phyloP scores from a whole-genome alignment of 176 grass and related monocot species.

The Areca catechu region DNA sequence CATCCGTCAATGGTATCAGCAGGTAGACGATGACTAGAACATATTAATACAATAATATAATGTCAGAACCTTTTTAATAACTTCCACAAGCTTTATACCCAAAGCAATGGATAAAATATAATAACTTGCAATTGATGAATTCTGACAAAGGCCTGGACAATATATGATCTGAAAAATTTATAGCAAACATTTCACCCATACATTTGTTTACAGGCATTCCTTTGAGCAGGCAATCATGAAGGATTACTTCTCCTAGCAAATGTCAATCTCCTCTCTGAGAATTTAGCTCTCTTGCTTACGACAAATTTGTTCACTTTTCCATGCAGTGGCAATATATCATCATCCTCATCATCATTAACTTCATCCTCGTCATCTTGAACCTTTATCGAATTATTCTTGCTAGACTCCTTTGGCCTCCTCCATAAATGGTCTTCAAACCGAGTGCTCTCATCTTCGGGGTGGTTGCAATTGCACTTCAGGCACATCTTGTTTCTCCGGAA shows the following conservation, averaged over 20 bases:
- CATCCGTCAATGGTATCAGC: too few species aligned
- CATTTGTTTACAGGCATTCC: too few species aligned
- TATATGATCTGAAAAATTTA: too few species aligned
- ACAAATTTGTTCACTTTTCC: conserved; percentile 21
- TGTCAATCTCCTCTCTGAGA: conserved; percentile 30
- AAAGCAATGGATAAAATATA: too few species aligned
- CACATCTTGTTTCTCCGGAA: conserved; percentile 46
- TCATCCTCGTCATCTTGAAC: conserved; percentile 8
- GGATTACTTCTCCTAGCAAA: conserved; percentile 6
- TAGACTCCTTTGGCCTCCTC: conserved; percentile 14
- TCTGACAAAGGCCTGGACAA: too few species aligned
- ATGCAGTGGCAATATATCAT: conserved; percentile 15
- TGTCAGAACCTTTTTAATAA: too few species aligned
- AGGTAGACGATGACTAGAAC: too few species aligned
- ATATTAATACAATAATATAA: too few species aligned
- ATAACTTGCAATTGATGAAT: too few species aligned
- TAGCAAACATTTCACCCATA: too few species aligned
- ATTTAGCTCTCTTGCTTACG: conserved; percentile 15
- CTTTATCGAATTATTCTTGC: conserved; percentile 17
- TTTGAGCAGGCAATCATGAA: too few species aligned
- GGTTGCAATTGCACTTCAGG: conserved; percentile 33
- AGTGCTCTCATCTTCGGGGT: conserved; percentile 31
- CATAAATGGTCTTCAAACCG: conserved; percentile 14
- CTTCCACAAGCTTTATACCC: too few species aligned
- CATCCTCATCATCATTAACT: conserved; percentile 2